These are phyloP conservation scores for Pseudogymnoascus sp. DNA, from an alignment of 2,329 filamentous ascomycete genomes.

Conservation along the genomic window DNA sequence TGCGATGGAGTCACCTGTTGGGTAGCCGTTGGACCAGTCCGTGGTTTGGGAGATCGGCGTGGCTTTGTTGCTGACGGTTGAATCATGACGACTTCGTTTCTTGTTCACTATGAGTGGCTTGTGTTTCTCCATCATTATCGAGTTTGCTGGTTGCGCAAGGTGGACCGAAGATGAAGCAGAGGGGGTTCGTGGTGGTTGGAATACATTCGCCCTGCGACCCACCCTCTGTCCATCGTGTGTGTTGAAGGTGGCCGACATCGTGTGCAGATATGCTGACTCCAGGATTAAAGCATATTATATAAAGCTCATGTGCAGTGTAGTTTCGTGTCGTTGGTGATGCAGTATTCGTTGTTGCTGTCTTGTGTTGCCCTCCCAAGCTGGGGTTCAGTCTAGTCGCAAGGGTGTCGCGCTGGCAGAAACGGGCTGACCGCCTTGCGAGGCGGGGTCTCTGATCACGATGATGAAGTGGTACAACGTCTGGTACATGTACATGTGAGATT, in stretches of 20 bases:
- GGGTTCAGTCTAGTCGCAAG: background rate
- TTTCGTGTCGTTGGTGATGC: background rate
- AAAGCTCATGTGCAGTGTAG: background rate
- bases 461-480: background rate
- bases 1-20: slow-evolving; percentile 9
- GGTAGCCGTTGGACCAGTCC: slow-evolving; percentile 8
- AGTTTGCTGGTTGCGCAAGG: slow-evolving; percentile 16
- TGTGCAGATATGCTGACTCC: background rate
- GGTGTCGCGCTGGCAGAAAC: background rate
- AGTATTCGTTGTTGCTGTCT: background rate
- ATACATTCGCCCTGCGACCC: slow-evolving; percentile 26
- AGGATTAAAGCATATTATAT: background rate
- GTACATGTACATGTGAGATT: background rate
- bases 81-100: slow-evolving; percentile 17
- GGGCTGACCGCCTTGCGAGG: slow-evolving; percentile 3
- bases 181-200: slow-evolving; percentile 34
- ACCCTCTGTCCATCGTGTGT: slow-evolving; percentile 6
- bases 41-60: slow-evolving; percentile 8
- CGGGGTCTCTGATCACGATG: slow-evolving; percentile 3
- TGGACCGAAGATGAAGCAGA: slow-evolving; percentile 28
- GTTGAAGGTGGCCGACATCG: slow-evolving; percentile 6
- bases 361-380: background rate
- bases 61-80: slow-evolving; percentile 10
- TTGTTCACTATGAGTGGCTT: slow-evolving; percentile 4
- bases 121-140: slow-evolving; percentile 8